Base-by-base conservation (phyloP, 805 yeast species). In the Pichia paraexigua region DNA sequence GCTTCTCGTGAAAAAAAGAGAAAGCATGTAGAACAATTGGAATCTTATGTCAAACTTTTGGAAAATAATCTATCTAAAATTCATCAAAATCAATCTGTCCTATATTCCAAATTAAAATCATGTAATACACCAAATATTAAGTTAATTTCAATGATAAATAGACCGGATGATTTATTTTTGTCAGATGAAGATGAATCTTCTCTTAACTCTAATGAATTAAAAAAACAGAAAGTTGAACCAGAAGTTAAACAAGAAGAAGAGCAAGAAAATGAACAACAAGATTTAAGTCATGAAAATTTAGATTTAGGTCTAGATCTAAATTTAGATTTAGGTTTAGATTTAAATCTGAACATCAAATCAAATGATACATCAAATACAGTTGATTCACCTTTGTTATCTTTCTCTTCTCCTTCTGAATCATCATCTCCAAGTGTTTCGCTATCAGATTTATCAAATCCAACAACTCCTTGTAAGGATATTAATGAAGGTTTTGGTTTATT, bases 1-100 rank as follows among this genome's bases (percentile, higher is more conserved):
- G 96, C 96, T 49, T 87, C 96, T 28, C 80, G 99, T 58, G 99
- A 94, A 65, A 91, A 92, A 79, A 92, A 92, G 78, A 80, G 98
- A 65, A 80, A 83, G 64, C 96, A 92, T 65, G 85, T 94, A 52
- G 96, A 90, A 68, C 82, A 79, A 56, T 75, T 94, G 58, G 97
- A 92, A 68, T 67, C 72, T 40, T 79, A 78, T 57, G 82, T 77
- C 40, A 59, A 65, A 42, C 63, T 67, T 35, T 67, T 79, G 58
- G 80, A 75, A 55, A 21, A 44, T 6, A 57, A 58, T 41, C 58
- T 63, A 43, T 25, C 40, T 3, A 51, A 48, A 10, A 24, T 61
- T 24, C 39, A 47, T 5, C 24, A 43, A 21, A 49, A 55, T 32
- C 61, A 62, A 49, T 47, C 49, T 2, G 40, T 48, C 11, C 46